These are phyloP conservation scores for Sophora flavescens DNA, from an alignment of 306 rosid genomes.

Conservation along the genomic window DNA sequence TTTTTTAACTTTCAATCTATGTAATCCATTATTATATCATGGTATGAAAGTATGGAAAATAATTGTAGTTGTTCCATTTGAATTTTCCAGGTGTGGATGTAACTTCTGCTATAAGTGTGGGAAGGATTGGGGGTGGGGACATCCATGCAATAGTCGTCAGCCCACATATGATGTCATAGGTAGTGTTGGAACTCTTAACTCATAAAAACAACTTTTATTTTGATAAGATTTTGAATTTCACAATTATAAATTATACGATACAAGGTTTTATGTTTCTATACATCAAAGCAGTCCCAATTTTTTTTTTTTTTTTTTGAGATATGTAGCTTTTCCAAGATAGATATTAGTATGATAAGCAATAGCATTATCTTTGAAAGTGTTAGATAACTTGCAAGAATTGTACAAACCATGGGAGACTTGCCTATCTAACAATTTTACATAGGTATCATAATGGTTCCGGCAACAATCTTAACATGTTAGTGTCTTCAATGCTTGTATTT, in stretches of 20 bases:
- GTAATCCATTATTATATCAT: neutral
- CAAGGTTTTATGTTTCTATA: neutral
- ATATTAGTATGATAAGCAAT: neutral
- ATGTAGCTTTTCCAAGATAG: neutral
- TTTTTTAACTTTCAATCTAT: neutral
- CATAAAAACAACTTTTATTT: neutral
- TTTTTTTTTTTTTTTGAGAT: neutral
- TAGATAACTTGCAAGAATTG: too few species aligned
- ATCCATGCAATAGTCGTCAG: neutral
- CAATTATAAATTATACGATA: neutral
- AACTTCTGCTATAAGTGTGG: conserved; percentile 43
- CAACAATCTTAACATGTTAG: too few species aligned
- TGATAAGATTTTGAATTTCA: neutral
- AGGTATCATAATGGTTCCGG: too few species aligned
- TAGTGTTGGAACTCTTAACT: neutral
- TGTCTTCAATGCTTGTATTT: neutral
- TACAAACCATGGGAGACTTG: too few species aligned
- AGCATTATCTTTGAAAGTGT: neutral
- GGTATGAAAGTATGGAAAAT: neutral
- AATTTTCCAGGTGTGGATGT: conserved; percentile 31
- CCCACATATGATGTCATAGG: neutral
- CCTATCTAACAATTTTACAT: too few species aligned
- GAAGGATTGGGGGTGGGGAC: conserved; percentile 15
- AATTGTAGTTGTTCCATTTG: neutral
- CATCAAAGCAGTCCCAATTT: neutral